Evolutionary conservation across 345 rosid genomes (phyloP), one percentile per base, ranked within the genome.

Genomic region (Noccaea caerulescens): DNA sequence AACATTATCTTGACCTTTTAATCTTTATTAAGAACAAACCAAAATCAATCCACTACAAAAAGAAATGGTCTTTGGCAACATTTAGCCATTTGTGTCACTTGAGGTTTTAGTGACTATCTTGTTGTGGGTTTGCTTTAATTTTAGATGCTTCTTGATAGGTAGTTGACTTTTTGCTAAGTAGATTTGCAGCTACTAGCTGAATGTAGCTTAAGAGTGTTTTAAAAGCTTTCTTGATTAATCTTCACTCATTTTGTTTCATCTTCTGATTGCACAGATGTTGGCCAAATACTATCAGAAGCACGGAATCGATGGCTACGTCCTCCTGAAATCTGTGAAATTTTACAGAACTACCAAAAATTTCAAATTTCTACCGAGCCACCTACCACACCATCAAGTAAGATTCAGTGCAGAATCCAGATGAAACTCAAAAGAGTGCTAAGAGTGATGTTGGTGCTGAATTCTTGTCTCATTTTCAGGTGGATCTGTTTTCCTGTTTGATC

Each of bases 291-390:
- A n/a, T 4, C 75, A 42, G 97, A 94, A 77, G 99, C 99, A 16
- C 86, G 91, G 8, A 76, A 83, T 70, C 81, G 99, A 72, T 94
- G 99, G 99, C 83, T 94, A 42, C 87, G 99, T 7, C 96, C 99
- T 11, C 88, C 93, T 65, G 99, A 94, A 81, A 91, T 94, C 47
- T 88, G 96, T 78, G 93, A 94, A 82, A 89, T 94, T 70, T 87
- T 94, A 66, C 80, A 75, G 69, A 89, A 86, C 64, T 79, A 85
- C 73, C 73, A 80, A 68, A 72, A 69, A 0, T 91, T 89, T 60
- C 78, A 59, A 34, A 89, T 91, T 80, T 85, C 96, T 6, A 79
- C 94, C 0, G 97, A 94, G 75, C 88, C 99, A 54, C 83, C 88
- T 56, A 77, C 82, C 53, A 69, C 33, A 80, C 97, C 99, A 2